Evolutionary conservation across 1,284 basidiomycete genomes (phyloP).

Genomic region (Vanrija sp.): DNA sequence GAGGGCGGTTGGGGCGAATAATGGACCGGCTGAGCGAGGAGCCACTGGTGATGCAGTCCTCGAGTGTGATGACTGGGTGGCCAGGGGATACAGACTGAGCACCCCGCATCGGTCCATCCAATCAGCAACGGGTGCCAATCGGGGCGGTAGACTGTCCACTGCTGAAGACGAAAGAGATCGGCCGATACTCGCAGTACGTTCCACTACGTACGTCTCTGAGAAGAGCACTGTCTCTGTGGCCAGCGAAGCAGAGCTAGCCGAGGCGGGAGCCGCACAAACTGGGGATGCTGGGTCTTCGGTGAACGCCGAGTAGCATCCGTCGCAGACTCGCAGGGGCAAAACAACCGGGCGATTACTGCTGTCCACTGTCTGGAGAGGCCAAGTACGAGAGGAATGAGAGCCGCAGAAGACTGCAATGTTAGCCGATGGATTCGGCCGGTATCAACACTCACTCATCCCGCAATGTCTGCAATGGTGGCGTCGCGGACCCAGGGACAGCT

Average conservation of each 20-base stretch:
- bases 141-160: conserved; percentile 5
- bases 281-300: background rate
- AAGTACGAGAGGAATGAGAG: conserved; percentile 29
- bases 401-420: conserved; percentile 27
- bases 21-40: conserved; percentile 23
- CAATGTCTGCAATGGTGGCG: conserved; percentile 45
- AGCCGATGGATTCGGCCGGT: no score
- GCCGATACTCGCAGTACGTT: background rate
- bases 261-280: background rate
- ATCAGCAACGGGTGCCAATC: conserved; percentile 37
- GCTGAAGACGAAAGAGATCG: conserved; percentile 3
- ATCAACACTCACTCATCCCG: conserved; percentile 16
- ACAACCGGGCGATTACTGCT: conserved; percentile 12
- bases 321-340: conserved; percentile 35
- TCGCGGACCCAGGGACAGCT: conserved; percentile 31
- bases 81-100: conserved; percentile 45
- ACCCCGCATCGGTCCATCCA: conserved; percentile 45
- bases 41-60: no score
- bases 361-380: conserved; percentile 17
- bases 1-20: conserved; percentile 34
- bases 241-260: background rate
- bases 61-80: conserved; percentile 34
- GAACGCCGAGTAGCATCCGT: conserved; percentile 25
- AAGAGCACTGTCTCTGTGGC: no score
- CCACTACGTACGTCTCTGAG: no score